Conservation (phyloP, 495 filamentous ascomycete species). For the Aspergillus taichungensis region DNA sequence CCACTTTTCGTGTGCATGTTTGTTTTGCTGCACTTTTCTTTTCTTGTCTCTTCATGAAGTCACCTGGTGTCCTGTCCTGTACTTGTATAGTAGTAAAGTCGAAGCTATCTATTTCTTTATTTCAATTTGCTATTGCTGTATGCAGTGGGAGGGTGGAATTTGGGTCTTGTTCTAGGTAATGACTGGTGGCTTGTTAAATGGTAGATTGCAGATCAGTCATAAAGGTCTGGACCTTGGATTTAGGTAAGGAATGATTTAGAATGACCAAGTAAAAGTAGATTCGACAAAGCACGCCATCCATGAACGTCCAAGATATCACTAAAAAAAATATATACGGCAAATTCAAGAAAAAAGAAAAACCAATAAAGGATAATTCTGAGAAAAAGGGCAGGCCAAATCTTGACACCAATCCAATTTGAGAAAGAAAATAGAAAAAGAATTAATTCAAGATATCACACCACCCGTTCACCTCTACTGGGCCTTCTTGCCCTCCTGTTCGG, state of each 20-base stretch:
- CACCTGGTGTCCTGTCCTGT: too few species aligned
- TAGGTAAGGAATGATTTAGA: not conserved
- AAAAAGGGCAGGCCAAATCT: conserved; percentile 3
- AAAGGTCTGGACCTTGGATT: too few species aligned
- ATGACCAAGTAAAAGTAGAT: not conserved
- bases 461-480: not conserved
- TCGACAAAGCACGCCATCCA: not conserved
- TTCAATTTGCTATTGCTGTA: too few species aligned
- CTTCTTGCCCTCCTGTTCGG: conserved; percentile 9
- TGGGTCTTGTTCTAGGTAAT: too few species aligned
- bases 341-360: not conserved
- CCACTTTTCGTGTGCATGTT: too few species aligned
- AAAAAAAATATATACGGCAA: conserved; percentile 4
- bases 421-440: not conserved
- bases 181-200: too few species aligned
- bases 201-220: too few species aligned
- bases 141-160: too few species aligned
- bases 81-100: too few species aligned
- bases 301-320: not conserved
- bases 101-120: too few species aligned
- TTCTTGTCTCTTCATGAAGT: too few species aligned
- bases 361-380: not conserved
- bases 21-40: too few species aligned
- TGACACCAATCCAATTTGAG: conserved; percentile 4
- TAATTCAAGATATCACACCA: not conserved